phyloP scores from a whole-genome alignment of 2,329 filamentous ascomycete genomes.

The Ceratocystis diversiconidia region DNA sequence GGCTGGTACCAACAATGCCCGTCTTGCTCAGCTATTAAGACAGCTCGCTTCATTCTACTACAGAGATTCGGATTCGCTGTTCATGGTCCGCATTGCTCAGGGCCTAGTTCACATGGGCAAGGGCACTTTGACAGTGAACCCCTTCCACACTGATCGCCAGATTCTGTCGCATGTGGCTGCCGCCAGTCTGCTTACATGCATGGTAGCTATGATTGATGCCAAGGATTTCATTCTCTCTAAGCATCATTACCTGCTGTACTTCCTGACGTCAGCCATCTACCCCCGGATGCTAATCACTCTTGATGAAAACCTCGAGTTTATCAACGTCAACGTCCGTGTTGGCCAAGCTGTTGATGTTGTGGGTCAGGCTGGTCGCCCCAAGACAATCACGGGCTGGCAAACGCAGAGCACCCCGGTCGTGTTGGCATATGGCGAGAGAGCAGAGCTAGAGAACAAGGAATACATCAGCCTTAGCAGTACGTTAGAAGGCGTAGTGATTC shows the following conservation, averaged over 20 bases:
- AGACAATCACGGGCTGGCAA: constrained; percentile 99
- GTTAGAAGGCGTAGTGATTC: constrained; percentile 85
- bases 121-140: constrained; percentile 86
- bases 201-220: constrained; percentile 88
- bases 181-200: constrained; percentile 74
- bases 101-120: constrained; percentile 98
- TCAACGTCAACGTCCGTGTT: constrained; percentile 91
- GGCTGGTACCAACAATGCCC: constrained; percentile 94
- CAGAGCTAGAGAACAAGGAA: constrained; percentile 93
- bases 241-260: constrained; percentile 90
- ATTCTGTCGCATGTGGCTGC: constrained; percentile 85
- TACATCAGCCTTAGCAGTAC: constrained; percentile 86
- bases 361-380: constrained; percentile 87
- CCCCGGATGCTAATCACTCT: constrained; percentile 92
- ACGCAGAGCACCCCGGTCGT: constrained; percentile 98
- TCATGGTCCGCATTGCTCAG: constrained; percentile 98
- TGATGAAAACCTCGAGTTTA: constrained; percentile 82
- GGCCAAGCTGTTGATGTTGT: constrained; percentile 98
- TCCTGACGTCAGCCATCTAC: constrained; percentile 90
- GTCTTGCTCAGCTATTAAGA: constrained; percentile 81
- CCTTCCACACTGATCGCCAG: constrained; percentile 98
- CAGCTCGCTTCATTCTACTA: constrained; percentile 98
- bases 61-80: constrained; percentile 85
- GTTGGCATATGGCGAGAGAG: constrained; percentile 84
- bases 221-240: constrained; percentile 61